Percentiles rank a stretch among this genome's conserved stretches.
These are phyloP conservation scores for Phytophthora capsici DNA, from an alignment of 352 stramenopile species.

Conservation along the genomic window DNA sequence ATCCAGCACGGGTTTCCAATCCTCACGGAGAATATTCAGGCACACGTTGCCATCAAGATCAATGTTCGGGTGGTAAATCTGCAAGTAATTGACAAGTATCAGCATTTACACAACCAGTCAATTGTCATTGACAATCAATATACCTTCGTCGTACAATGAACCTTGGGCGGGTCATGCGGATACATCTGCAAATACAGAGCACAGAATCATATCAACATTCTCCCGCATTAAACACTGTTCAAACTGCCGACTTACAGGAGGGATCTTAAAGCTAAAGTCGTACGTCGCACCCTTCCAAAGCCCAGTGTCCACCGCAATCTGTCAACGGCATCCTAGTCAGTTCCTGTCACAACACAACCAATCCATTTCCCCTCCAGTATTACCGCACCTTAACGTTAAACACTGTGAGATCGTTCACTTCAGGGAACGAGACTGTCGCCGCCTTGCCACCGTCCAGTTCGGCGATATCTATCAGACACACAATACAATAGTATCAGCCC, in stretches of 20 bases:
- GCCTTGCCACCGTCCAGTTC: conserved; percentile 98
- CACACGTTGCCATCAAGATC: conserved; percentile 99
- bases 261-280: conserved; percentile 98
- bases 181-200: conserved; percentile 70
- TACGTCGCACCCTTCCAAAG: conserved; percentile 98
- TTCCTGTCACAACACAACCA: neutral
- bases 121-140: neutral
- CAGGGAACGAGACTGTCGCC: conserved; percentile 95
- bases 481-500: neutral
- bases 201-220: conserved; percentile 3
- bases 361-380: neutral
- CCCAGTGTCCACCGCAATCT: conserved; percentile 94
- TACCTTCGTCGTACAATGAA: conserved; percentile 96
- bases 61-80: conserved; percentile 99
- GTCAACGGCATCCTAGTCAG: conserved; percentile 13
- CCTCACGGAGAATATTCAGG: conserved; percentile 97
- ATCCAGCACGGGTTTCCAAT: conserved; percentile 99
- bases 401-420: conserved; percentile 96
- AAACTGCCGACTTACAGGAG: conserved; percentile 67
- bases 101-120: conserved; percentile 4
- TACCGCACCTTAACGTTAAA: conserved; percentile 86
- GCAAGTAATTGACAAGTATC: too few species aligned
- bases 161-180: conserved; percentile 98
- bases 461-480: conserved; percentile 90
- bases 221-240: neutral